Base-by-base conservation (phyloP, 2,329 filamentous ascomycete species). In the Chalaropsis ovoidea region DNA sequence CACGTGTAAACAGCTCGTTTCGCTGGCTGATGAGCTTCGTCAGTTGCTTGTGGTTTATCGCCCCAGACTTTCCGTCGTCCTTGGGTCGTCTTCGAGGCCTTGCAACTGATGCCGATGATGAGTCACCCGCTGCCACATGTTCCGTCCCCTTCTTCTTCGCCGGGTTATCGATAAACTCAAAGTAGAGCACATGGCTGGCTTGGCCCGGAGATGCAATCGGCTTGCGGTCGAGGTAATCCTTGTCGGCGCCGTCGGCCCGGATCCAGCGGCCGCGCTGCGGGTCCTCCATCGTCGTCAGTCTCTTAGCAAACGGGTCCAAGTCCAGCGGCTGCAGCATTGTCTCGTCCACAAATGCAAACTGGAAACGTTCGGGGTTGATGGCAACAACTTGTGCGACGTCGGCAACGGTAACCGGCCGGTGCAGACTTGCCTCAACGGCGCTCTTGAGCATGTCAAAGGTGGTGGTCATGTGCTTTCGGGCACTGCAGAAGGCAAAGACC, bases 401-500 rank as follows among this genome's bases (percentile, higher is more conserved):
- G 68, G 88, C 85, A 22, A 94, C 76, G 0, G 79, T 79, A 52
- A 99, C 75, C 19, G 85, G 78, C 27, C 83, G 81, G 70, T 88
- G 86, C 68, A 86, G 91, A 72, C 96, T 90, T 0, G 83, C 83
- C 74, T 96, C 90, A 0, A 97, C 93, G 0, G 93, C 84, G 8
- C 85, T 82, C 70, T 86, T 90, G 60, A 99, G 88, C 5, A 88
- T 96, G 17, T 94, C 88, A 70, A 96, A 90, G 0, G 93, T 96
- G 0, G 94, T 97, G 0, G 89, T 86, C 35, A 97, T 81, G 71
- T 97, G 89, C 73, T 95, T 96, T 58, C 94, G 86, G 0, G 93
- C 93, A 73, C 86, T 94, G 77, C 90, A 95, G 73, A 99, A 97
- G 0, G 94, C 97, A 71, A 90, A 96, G 0, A 97, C 90, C 1